Conservation (phyloP, 306 rosid genomes). For the Erythrophleum fordii region DNA sequence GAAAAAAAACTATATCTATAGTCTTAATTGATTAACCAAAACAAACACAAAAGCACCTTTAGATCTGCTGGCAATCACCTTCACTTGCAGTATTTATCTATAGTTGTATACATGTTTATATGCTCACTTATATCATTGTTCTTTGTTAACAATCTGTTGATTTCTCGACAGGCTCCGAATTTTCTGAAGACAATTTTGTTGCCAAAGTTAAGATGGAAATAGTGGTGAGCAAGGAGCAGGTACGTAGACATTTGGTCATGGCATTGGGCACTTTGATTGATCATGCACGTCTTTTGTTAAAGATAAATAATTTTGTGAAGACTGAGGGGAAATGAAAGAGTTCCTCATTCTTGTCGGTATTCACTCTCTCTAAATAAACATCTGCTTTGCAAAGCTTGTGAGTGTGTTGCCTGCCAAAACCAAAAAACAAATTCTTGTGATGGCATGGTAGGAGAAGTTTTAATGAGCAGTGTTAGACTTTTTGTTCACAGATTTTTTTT, state of each 20-base stretch:
- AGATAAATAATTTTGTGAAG: conserved; percentile 6
- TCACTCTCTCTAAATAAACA: background rate
- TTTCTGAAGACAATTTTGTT: conserved; percentile 81
- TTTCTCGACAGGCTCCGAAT: conserved; percentile 73
- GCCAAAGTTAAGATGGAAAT: conserved; percentile 96
- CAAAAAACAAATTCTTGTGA: conserved; percentile 3
- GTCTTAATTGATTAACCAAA: background rate
- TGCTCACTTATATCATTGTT: conserved; percentile 20
- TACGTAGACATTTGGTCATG: conserved; percentile 39
- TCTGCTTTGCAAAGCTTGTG: background rate
- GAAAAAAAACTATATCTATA: background rate
- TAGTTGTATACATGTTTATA: background rate
- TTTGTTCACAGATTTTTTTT: too few relatives aligned
- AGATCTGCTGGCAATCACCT: conserved; percentile 24
- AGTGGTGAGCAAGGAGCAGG: conserved; percentile 85
- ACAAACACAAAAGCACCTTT: background rate
- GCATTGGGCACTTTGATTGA: background rate
- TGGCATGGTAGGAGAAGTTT: conserved; percentile 14
- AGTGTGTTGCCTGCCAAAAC: background rate
- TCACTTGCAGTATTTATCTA: conserved; percentile 14
- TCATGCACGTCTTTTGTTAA: background rate
- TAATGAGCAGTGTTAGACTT: background rate
- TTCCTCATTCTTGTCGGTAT: conserved; percentile 4
- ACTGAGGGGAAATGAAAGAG: conserved; percentile 11
- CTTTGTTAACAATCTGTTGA: conserved; percentile 24